Percentiles rank a stretch among this genome's conserved stretches.
phyloP scores from a whole-genome alignment of 345 rosid species.

The Orychophragmus violaceus region DNA sequence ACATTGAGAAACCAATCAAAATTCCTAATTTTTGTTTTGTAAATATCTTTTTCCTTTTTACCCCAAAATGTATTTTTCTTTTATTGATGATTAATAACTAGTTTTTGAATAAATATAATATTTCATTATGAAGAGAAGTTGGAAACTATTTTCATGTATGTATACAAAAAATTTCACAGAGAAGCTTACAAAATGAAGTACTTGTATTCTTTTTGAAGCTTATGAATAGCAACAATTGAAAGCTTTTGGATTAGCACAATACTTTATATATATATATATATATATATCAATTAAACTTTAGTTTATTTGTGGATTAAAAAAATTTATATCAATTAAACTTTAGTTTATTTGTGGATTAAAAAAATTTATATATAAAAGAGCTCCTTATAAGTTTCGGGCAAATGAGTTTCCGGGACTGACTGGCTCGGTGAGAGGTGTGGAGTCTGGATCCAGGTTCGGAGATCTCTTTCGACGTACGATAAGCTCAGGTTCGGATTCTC shows the following conservation, averaged over 20 bases:
- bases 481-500: slow-evolving; percentile 43
- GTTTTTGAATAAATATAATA: background rate
- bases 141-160: background rate
- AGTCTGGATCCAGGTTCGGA: slow-evolving; percentile 49
- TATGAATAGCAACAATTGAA: background rate
- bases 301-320: background rate
- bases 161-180: background rate
- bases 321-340: background rate
- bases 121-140: background rate
- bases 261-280: background rate
- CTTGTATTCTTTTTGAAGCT: background rate
- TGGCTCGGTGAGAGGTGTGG: slow-evolving; percentile 31
- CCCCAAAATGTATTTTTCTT: background rate
- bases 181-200: background rate
- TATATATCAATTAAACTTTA: background rate
- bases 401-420: background rate
- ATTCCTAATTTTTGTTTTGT: background rate
- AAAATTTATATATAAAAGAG: background rate
- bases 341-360: background rate
- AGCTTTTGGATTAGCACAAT: background rate
- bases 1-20: slow-evolving; percentile 19
- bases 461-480: background rate
- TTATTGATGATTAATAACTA: background rate
- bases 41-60: background rate
- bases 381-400: background rate